Evolutionary conservation across 345 rosid genomes (phyloP).

Genomic region (Melaleuca alternifolia): DNA sequence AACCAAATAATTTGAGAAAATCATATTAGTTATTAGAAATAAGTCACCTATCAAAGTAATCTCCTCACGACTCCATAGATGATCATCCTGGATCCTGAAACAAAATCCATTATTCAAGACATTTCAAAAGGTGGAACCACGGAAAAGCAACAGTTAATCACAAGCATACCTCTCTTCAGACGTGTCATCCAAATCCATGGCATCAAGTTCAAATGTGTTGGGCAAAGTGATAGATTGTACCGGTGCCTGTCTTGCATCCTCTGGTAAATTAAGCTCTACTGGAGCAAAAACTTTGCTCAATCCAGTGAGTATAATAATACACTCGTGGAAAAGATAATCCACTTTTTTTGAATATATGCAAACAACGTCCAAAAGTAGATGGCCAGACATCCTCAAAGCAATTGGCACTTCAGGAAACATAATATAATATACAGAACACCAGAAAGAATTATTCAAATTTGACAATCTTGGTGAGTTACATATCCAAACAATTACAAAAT

Average conservation of each 20-base stretch:
- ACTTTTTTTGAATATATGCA: conserved; percentile 85
- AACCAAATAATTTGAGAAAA: neutral
- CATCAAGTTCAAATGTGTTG: conserved; percentile 53
- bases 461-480: neutral
- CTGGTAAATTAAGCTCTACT: conserved; percentile 49
- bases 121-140: neutral
- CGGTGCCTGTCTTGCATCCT: conserved; percentile 59
- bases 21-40: neutral
- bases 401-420: conserved; percentile 69
- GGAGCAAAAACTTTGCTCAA: conserved; percentile 49
- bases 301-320: conserved; percentile 25
- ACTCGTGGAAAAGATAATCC: conserved; percentile 73
- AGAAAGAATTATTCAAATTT: neutral
- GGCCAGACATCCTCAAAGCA: conserved; percentile 76
- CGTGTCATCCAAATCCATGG: conserved; percentile 32
- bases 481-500: neutral
- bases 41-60: conserved; percentile 57
- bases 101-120: neutral
- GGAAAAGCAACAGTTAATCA: neutral
- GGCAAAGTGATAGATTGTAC: conserved; percentile 69
- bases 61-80: conserved; percentile 46
- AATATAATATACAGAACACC: conserved; percentile 32
- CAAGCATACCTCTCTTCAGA: conserved; percentile 22
- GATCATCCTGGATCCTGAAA: conserved; percentile 38
- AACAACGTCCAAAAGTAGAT: conserved; percentile 82